Percentiles rank a stretch among this genome's conserved stretches.
Evolutionary conservation across 306 rosid genomes (phyloP).

Genomic region (Prunus dulcis): DNA sequence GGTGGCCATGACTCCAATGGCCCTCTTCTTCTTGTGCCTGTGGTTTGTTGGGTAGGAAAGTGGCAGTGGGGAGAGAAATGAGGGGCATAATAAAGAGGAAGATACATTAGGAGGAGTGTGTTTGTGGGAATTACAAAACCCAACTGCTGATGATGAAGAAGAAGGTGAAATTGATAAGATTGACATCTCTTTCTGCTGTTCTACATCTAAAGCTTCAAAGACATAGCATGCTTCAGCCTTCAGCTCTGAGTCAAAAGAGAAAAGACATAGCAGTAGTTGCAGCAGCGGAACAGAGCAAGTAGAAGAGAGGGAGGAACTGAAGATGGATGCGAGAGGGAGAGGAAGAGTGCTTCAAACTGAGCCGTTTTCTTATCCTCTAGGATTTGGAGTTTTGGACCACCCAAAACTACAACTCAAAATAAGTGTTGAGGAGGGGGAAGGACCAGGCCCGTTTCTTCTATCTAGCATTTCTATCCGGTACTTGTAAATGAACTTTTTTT

Average conservation of each 20-base stretch:
- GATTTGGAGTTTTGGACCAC: slow-evolving; percentile 20
- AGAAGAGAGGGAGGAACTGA: neutral
- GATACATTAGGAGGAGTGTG: neutral
- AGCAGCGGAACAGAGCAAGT: neutral
- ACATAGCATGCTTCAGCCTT: neutral
- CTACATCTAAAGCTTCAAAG: slow-evolving; percentile 6
- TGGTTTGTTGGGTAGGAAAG: neutral
- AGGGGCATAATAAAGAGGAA: neutral
- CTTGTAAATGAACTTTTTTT: neutral
- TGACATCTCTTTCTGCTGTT: slow-evolving; percentile 13
- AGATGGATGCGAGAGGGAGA: neutral
- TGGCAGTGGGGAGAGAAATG: slow-evolving; percentile 2
- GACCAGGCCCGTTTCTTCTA: neutral
- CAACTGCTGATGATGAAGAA: neutral
- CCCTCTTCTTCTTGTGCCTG: neutral
- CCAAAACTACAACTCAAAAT: neutral
- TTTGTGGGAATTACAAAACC: neutral
- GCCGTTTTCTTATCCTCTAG: slow-evolving; percentile 19
- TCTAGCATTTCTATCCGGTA: neutral
- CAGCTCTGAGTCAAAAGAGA: neutral
- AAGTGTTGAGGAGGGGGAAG: neutral
- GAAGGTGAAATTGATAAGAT: slow-evolving; percentile 8
- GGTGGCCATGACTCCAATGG: neutral
- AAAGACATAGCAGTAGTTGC: neutral
- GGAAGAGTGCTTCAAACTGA: neutral